Evolutionary conservation across 148 eudicot genomes (phyloP), one percentile per base, ranked within the genome.

Genomic region (Agrostemma githago): DNA sequence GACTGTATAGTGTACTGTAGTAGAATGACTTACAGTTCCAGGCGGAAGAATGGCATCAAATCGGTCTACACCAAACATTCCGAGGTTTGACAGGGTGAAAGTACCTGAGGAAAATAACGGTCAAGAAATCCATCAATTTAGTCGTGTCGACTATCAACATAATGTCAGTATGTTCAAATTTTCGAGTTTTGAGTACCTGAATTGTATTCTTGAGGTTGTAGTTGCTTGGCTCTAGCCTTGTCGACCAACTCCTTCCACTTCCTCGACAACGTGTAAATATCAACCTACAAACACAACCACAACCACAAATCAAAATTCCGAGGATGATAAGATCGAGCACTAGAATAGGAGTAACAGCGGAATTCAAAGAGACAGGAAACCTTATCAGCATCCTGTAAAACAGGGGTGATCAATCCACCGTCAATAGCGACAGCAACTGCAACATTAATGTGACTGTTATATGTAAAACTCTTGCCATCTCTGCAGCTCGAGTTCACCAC

Each of bases 1-100:
- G 38, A 37, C 12, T 9, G 37, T n/a, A n/a, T n/a, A n/a, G n/a
- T n/a, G n/a, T 68, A n/a, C 53, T 46, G 12, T 17, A 51, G 21
- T 62, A 14, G 6, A 42, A 46, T 40, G 40, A 82, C 99, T 85
- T 83, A 95, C 99, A 76, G 96, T 92, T 82, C 97, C 99, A 70
- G 97, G 97, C 4, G 97, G 99, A 71, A 92, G 92, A 82, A 95
- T 95, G 83, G 99, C 97, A 81, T 95, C 99, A 73, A 95, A 95
- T 37, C 92, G 92, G 77, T 95, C 99, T 64, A 92, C 99, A 20
- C 97, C 99, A 79, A 90, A 92, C 94, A 86, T 90, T 69, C 97
- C 99, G 37, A 95, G 96, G 85, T 95, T 92, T 72, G 99, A 92
- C 41, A 95, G 84, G 71, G 96, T 90, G 82, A 95, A 95, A 76